A percentile compares a stretch with the other conserved stretches of the same genome.
These are phyloP conservation scores for Verbena officinalis DNA, from an alignment of 257 asterid genomes.

Conservation along the genomic window DNA sequence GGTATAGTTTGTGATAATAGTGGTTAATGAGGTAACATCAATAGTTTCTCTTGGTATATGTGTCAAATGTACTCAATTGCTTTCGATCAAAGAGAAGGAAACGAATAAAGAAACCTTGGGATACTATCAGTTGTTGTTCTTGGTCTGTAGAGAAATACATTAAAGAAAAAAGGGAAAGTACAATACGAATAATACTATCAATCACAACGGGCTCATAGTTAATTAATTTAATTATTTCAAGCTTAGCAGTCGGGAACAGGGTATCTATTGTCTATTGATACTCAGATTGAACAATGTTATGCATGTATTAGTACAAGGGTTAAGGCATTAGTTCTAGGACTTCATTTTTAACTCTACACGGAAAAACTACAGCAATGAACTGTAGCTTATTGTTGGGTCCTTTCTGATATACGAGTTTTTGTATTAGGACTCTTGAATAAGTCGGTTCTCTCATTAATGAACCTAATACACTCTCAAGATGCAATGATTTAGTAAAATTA, in stretches of 20 bases:
- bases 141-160: not conserved
- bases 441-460: not conserved
- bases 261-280: not conserved
- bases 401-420: not conserved
- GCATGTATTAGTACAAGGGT: too few relatives aligned
- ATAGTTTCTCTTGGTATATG: too few relatives aligned
- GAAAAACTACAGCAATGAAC: too few relatives aligned
- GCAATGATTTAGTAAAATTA: not conserved
- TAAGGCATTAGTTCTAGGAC: too few relatives aligned
- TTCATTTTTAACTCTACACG: too few relatives aligned
- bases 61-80: too few relatives aligned
- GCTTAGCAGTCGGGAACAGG: not conserved
- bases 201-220: too few relatives aligned
- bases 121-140: not conserved
- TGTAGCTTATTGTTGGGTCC: not conserved
- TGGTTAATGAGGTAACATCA: too few relatives aligned
- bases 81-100: too few relatives aligned
- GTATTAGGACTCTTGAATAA: not conserved
- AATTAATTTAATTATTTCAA: not conserved
- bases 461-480: not conserved
- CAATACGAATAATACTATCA: not conserved
- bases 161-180: not conserved
- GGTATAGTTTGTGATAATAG: too few relatives aligned
- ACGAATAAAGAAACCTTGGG: not conserved
- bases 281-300: too few relatives aligned